Percentiles rank a stretch among this genome's conserved stretches.
phyloP scores from a whole-genome alignment of 768 basidiomycete genomes.

The Lanmaoa pseudosensibilis region DNA sequence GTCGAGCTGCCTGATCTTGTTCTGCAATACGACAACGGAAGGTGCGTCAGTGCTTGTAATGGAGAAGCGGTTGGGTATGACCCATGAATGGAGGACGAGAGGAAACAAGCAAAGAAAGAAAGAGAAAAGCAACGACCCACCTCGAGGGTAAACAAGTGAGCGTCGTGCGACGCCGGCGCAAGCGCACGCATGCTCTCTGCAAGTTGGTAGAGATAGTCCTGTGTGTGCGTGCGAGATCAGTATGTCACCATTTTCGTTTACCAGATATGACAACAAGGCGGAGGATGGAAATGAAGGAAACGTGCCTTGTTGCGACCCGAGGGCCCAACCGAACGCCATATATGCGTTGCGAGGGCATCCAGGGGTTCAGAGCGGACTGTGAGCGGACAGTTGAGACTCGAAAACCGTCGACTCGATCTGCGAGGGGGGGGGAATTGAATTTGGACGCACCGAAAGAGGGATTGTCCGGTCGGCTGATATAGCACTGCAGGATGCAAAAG shows the following conservation, averaged over 20 bases:
- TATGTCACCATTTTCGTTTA: too few species aligned
- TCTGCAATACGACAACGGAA: neutral
- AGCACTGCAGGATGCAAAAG: slow-evolving; percentile 52
- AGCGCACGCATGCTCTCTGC: slow-evolving; percentile 68
- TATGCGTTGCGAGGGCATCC: slow-evolving; percentile 59
- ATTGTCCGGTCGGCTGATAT: slow-evolving; percentile 85
- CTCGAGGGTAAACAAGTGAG: slow-evolving; percentile 76
- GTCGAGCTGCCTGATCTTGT: slow-evolving; percentile 16
- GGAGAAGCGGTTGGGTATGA: neutral
- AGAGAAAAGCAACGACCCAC: slow-evolving; percentile 35
- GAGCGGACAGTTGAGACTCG: neutral
- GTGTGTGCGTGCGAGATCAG: neutral
- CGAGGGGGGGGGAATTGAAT: too few species aligned
- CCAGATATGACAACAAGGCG: too few species aligned
- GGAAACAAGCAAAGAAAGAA: neutral
- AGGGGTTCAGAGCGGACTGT: slow-evolving; percentile 81
- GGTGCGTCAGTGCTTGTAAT: too few species aligned
- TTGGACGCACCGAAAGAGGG: slow-evolving; percentile 74
- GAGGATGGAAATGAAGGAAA: neutral
- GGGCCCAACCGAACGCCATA: slow-evolving; percentile 75
- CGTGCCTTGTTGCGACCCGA: slow-evolving; percentile 85
- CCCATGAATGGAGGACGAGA: too few species aligned
- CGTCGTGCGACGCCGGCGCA: slow-evolving; percentile 70
- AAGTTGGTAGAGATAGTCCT: slow-evolving; percentile 88
- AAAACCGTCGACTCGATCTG: too few species aligned